Conservation (phyloP, 352 stramenopile genomes). For the Thraustotheca clavata region DNA sequence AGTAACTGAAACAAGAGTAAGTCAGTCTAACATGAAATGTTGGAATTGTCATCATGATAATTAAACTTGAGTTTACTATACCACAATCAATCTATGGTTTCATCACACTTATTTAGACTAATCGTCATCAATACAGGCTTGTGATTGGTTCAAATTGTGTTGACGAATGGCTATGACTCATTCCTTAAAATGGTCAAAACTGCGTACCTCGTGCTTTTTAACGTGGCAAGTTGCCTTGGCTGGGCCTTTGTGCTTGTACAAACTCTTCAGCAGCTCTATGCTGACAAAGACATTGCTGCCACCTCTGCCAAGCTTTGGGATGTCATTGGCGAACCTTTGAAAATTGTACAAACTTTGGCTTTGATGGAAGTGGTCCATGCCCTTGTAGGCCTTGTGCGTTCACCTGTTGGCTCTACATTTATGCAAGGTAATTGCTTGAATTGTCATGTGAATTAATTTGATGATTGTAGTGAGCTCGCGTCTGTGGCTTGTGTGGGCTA, state of each 20-base stretch:
- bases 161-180: no score
- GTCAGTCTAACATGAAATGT: no score
- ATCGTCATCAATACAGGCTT: no score
- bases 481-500: constrained; percentile 91
- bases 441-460: constrained; percentile 6
- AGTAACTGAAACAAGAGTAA: no score
- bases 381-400: constrained; percentile 91
- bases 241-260: constrained; percentile 71
- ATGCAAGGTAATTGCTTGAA: constrained; percentile 77
- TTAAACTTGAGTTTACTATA: no score
- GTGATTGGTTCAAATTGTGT: no score
- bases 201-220: constrained; percentile 67
- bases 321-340: constrained; percentile 45
- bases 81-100: no score
- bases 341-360: constrained; percentile 90
- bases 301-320: constrained; percentile 47
- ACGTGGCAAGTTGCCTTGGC: constrained; percentile 48
- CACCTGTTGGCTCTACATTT: constrained; percentile 88
- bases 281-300: constrained; percentile 42
- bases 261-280: constrained; percentile 36
- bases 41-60: no score
- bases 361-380: constrained; percentile 96
- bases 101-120: no score
- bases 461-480: constrained; percentile 74
- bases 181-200: constrained; percentile 19